A percentile compares a stretch with the other conserved stretches of the same genome.
Evolutionary conservation across 2,329 filamentous ascomycete species (phyloP).

Genomic region (Aspergillus sp.): DNA sequence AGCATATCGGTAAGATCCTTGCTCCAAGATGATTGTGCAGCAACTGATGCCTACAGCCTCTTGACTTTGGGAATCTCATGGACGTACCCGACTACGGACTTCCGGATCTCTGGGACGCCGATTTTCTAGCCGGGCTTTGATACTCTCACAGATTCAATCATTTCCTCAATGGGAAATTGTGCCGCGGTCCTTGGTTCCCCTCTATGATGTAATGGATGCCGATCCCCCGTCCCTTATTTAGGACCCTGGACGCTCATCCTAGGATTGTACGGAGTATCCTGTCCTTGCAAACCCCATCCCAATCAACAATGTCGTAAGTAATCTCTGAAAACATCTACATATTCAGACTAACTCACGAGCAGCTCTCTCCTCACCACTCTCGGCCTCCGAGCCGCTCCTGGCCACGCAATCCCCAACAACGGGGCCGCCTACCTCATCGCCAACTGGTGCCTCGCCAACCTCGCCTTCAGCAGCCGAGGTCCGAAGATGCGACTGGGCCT

Average conservation of each 20-base stretch:
- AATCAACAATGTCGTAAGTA: not conserved
- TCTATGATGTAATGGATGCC: not conserved
- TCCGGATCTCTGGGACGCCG: slow-evolving; percentile 26
- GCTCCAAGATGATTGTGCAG: too few species aligned
- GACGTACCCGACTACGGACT: slow-evolving; percentile 24
- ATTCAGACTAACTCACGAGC: not conserved
- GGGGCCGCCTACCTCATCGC: slow-evolving; percentile 34
- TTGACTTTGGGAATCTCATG: slow-evolving; percentile 31
- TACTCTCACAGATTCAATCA: too few species aligned
- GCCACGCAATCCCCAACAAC: slow-evolving; percentile 19
- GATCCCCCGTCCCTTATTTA: not conserved
- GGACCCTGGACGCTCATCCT: too few species aligned
- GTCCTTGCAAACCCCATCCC: not conserved
- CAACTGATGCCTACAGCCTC: slow-evolving; percentile 15
- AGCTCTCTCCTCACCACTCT: slow-evolving; percentile 19
- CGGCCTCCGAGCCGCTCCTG: slow-evolving; percentile 20
- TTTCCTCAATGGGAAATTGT: too few species aligned
- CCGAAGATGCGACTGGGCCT: slow-evolving; percentile 31
- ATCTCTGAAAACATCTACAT: not conserved
- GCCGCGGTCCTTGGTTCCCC: too few species aligned
- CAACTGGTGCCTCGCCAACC: slow-evolving; percentile 41
- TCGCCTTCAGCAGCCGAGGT: slow-evolving; percentile 33
- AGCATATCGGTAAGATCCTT: slow-evolving; percentile 23
- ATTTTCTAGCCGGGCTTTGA: slow-evolving; percentile 18
- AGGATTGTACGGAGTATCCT: not conserved